Base-by-base conservation (phyloP, 1,284 basidiomycete species). In the Cryptococcus sp. region DNA sequence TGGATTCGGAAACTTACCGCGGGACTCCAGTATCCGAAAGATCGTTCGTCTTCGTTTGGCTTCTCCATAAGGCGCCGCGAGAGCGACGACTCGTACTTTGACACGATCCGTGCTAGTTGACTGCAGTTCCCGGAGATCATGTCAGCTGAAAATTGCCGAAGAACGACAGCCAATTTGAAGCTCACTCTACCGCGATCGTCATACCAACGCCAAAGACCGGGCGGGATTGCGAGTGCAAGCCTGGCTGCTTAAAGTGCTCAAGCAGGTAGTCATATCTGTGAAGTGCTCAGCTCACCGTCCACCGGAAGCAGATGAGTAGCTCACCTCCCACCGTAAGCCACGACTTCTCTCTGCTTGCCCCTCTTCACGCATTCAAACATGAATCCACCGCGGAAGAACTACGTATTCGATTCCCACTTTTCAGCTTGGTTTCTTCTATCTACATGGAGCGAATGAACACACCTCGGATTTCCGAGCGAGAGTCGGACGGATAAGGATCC, bases 351-450 rank as follows among this genome's bases (percentile, higher is more conserved):
- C 37, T 77, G 78, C 63, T 80, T 81, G 40, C 77, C 77, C 34
- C 73, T 65, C 11, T 78, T 67, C 13, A 81, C 78, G 22, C 81
- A 80, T 51, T 83, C 81, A 66, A 84, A 83, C 65, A 83, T 79
- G 46, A 81, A 74, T 5, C 81, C 82, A 23, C 80, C 80, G 2
- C 75, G 72, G 75, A 83, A 83, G 60, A 81, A 78, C 63, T 80
- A 69, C 0, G 2, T 2, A 25, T 34, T 34, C 8, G 29, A 34
- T 34, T 13, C 29, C 13, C 8, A 46, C 29, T 46, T 26, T 17
- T 56, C 69, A 44, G 29, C 29, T 34, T 34, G 29, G 3, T 13
- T 34, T 7, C 13, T 10, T 34, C 29, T 5, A 34, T 34, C 29
- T 34, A 7, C 8, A 13, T 34, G 8, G 8, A 34, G 8, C 8